A percentile compares a stretch with the other conserved stretches of the same genome.
Conservation (phyloP, 345 rosid genomes). For the Conringia planisiliqua region DNA sequence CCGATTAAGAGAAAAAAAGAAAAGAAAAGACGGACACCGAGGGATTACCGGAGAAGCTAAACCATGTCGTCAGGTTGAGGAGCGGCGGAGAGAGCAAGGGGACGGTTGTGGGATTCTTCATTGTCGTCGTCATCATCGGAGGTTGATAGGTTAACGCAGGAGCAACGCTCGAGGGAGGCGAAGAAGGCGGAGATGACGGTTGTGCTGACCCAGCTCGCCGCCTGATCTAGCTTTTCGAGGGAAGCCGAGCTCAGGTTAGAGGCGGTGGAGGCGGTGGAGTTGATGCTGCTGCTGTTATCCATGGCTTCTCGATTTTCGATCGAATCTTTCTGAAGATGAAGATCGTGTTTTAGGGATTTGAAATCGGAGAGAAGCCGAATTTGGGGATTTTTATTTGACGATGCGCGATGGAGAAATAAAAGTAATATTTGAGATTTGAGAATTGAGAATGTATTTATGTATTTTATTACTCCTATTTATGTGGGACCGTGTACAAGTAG, state of each 20-base stretch:
- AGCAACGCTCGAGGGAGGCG: conserved; percentile 82
- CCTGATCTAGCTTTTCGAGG: conserved; percentile 45
- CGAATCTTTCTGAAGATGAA: background rate
- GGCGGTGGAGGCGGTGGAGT: conserved; percentile 23
- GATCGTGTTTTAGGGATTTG: conserved; percentile 15
- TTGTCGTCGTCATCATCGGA: conserved; percentile 48
- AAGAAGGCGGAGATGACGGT: conserved; percentile 79
- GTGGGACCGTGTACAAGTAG: too few species aligned
- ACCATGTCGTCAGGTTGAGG: conserved; percentile 32
- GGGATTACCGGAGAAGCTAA: conserved; percentile 17
- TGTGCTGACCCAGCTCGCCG: conserved; percentile 71
- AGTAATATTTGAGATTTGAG: background rate
- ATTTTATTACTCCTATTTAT: too few species aligned
- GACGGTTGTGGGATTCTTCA: conserved; percentile 51
- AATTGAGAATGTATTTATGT: background rate
- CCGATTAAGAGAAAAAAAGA: background rate
- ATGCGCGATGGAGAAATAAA: too few species aligned
- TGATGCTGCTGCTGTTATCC: conserved; percentile 38
- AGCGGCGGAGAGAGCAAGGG: conserved; percentile 45
- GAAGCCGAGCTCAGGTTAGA: conserved; percentile 40
- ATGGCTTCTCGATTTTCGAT: conserved; percentile 6
- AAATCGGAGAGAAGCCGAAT: background rate
- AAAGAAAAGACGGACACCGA: background rate
- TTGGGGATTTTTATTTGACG: conserved; percentile 4
- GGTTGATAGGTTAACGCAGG: conserved; percentile 78